phyloP scores from a whole-genome alignment of 1,284 basidiomycete species.

The Puccinia coronata region DNA sequence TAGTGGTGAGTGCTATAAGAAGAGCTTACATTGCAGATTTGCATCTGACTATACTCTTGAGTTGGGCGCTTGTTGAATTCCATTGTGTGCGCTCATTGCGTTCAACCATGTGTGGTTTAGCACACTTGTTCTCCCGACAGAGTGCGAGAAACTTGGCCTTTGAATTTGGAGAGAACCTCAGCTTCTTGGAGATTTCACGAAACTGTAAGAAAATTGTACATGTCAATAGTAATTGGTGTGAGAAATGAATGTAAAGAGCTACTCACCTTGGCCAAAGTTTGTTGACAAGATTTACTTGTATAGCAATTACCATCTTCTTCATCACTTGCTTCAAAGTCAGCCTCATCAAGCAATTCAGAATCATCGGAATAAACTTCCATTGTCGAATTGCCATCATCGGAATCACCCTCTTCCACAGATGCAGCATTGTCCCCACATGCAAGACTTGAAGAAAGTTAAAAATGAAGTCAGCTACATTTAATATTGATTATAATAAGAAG shows the following conservation, averaged over 20 bases:
- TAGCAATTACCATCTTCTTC: too few species aligned
- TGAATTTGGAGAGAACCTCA: not conserved
- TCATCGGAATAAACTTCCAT: too few species aligned
- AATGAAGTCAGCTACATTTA: too few species aligned
- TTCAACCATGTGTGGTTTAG: not conserved
- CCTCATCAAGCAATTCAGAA: too few species aligned
- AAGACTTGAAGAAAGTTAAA: too few species aligned
- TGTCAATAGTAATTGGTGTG: not conserved
- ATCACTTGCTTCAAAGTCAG: too few species aligned
- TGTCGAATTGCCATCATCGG: too few species aligned
- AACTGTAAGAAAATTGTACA: not conserved
- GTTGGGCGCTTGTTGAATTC: slow-evolving; percentile 10
- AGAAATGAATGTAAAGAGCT: too few species aligned
- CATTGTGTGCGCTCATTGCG: not conserved
- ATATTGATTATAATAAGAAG: not conserved
- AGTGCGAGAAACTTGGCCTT: not conserved
- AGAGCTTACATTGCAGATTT: not conserved
- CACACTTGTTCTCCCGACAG: not conserved
- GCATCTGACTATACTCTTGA: not conserved
- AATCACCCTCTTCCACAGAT: too few species aligned
- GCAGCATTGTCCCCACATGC: too few species aligned
- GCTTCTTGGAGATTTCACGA: not conserved
- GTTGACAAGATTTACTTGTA: not conserved
- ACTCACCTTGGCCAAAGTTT: slow-evolving; percentile 8
- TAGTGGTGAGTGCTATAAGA: not conserved